Percentiles rank a stretch among this genome's conserved stretches.
phyloP scores from a whole-genome alignment of 1,139 yeast species.

The Cylindricascospora bacillispora region DNA sequence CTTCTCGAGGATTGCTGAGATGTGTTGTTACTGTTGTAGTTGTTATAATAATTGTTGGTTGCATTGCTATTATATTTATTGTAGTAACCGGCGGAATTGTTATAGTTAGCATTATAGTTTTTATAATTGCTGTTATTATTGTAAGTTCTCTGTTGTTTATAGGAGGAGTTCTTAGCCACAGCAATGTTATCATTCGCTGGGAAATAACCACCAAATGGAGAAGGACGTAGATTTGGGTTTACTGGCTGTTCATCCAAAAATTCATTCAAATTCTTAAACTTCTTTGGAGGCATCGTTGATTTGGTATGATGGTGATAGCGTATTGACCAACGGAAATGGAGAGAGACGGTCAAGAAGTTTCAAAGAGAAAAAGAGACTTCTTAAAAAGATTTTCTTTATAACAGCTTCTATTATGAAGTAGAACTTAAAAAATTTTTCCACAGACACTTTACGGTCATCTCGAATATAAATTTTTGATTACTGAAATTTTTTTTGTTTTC shows the following conservation, averaged over 20 bases:
- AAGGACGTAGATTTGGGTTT: constrained; percentile 20
- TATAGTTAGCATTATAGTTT: constrained; percentile 6
- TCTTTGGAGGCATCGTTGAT: constrained; percentile 24
- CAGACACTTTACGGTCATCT: too few relatives aligned
- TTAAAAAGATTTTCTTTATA: too few relatives aligned
- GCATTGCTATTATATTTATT: constrained; percentile 7
- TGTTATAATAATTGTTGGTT: constrained; percentile 4
- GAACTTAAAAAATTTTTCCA: too few relatives aligned
- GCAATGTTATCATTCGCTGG: constrained; percentile 2
- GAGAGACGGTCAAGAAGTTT: too few relatives aligned
- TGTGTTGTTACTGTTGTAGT: constrained; percentile 2
- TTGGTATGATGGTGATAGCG: too few relatives aligned
- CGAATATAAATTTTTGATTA: too few relatives aligned
- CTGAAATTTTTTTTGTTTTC: too few relatives aligned
- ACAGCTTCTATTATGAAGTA: too few relatives aligned
- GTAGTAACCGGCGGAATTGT: constrained; percentile 7
- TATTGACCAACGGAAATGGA: too few relatives aligned
- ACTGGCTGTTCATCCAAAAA: constrained; percentile 22
- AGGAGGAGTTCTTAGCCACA: constrained; percentile 10
- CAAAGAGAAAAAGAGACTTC: too few relatives aligned
- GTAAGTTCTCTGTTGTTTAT: constrained; percentile 14
- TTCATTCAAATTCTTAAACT: constrained; percentile 20
- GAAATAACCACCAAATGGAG: constrained; percentile 26
- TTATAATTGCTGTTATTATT: constrained; percentile 9
- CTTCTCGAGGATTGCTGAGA: constrained; percentile 21